Evolutionary conservation across 257 asterid genomes (phyloP), one percentile per base, ranked within the genome.

Genomic region (Forsythia suspensa): DNA sequence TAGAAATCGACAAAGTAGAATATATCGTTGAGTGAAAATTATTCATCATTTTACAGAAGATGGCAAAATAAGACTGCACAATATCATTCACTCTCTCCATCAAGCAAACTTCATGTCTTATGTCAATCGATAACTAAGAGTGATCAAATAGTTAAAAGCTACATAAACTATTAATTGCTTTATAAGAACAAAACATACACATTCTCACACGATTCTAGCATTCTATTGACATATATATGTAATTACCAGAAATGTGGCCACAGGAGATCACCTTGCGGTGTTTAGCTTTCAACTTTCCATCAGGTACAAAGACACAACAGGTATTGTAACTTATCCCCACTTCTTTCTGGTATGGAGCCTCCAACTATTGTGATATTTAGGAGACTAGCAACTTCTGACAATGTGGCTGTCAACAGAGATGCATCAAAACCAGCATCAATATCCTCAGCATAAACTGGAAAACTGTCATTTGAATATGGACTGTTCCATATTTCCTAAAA

Each of bases 401-500:
- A 77, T 97, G 93, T 95, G 85, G 93, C 95, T 7, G 97, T 93
- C 15, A 98, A 93, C 3, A 97, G 98, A 77, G 99, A 95, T 73
- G 83, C 88, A 59, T 86, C 91, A 29, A 29, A 29, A 29, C 34
- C 34, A 48, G 97, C 97, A 82, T 93, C 99, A 51, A 95, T 91
- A 57, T 92, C 97, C 91, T 95, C 99, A 68, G 98, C 99, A 84
- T 93, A 92, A 52, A 86, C 74, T 16, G 99, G 98, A 83, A 95
- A 95, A 88, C 97, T 92, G 80, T 90, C 99, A 75, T 91, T 95
- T 70, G 97, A 93, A 83, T 93, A 93, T 51, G 99, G 99, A 77
- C 98, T 87, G 74, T 95, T 95, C 99, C 98, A 95, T 82, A 93
- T 93, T 88, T 95, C 99, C 99, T 95, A 34, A 81, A 29, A 61